Base-by-base conservation (phyloP, 2,329 filamentous ascomycete genomes). In the Hypoxylon sp. region DNA sequence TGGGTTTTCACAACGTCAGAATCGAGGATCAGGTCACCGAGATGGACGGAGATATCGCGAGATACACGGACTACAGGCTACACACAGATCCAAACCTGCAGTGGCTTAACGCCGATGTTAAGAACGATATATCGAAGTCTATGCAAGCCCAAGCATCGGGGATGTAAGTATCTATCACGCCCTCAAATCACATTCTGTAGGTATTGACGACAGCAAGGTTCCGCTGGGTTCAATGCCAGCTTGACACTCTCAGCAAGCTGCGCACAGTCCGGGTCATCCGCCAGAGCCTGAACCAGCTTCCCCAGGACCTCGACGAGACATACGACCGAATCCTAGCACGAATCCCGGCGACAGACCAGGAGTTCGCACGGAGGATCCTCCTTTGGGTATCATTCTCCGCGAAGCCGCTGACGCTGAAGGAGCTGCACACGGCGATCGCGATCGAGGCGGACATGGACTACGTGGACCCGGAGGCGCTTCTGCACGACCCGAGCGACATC, bases 191-290 rank as follows among this genome's bases (percentile, higher is more conserved):
- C 4, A 29, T 29, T 9, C 17, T 23, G 29, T 40, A n/a, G n/a
- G n/a, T n/a, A 20, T 21, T 40, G 23, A 46, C 13, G n/a, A n/a
- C 3, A 33, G 7, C 10, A 59, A n/a, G 56, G 50, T 59, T 59
- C 37, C 56, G 50, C 9, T 59, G 56, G 56, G 56, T 41, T 6
- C 56, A 55, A 51, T 59, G 56, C 17, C 56, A 59, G 38, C 26
- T 59, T 13, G 56, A 59, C 11, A 40, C 26, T 4, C 17, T 59
- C 15, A 27, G 24, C 41, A 41, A 41, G 20, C 50, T 49, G 17
- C 50, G 56, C 10, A 55, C 50, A 29, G 24, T 55, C 9, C 35
- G 17, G 33, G 38, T 50, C 24, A 50, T 59, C 8, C 50, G 56
- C 9, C 13, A 35, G 11, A 50, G 46, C 15, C 27, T 59, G 15